phyloP scores from a whole-genome alignment of 2,329 filamentous ascomycete genomes.

The Ascomycota sp. region DNA sequence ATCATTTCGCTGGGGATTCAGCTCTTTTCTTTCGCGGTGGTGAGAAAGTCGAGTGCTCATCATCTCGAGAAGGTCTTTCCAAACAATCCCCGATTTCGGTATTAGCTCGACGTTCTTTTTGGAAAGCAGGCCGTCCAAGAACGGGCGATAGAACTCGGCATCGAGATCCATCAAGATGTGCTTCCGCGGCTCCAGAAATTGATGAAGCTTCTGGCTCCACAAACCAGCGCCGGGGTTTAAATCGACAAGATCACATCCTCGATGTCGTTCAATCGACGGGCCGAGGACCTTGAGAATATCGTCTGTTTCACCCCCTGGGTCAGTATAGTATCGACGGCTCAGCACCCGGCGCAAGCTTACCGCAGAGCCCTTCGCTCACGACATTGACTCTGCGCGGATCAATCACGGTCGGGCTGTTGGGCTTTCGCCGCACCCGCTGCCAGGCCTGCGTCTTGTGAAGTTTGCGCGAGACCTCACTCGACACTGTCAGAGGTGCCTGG shows the following conservation, averaged over 20 bases:
- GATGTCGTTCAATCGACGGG: slow-evolving; percentile 45
- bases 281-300: slow-evolving; percentile 52
- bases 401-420: background rate
- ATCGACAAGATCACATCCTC: slow-evolving; percentile 71
- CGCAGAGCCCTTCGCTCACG: slow-evolving; percentile 27
- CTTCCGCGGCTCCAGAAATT: slow-evolving; percentile 53
- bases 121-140: slow-evolving; percentile 37
- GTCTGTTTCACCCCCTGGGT: slow-evolving; percentile 21
- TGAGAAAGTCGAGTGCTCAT: slow-evolving; percentile 30
- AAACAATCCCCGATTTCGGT: slow-evolving; percentile 36
- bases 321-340: background rate
- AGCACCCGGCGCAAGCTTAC: slow-evolving; percentile 9
- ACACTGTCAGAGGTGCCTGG: background rate
- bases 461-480: slow-evolving; percentile 4
- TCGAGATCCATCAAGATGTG: slow-evolving; percentile 72
- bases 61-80: slow-evolving; percentile 34
- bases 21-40: slow-evolving; percentile 24
- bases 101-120: slow-evolving; percentile 28
- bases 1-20: slow-evolving; percentile 37
- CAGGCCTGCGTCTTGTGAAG: slow-evolving; percentile 6
- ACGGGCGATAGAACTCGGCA: slow-evolving; percentile 31
- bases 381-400: slow-evolving; percentile 28
- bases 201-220: slow-evolving; percentile 60
- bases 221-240: slow-evolving; percentile 63
- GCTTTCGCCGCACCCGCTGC: too few species aligned